A percentile compares a stretch with the other conserved stretches of the same genome.
Conservation (phyloP, 768 basidiomycete species). For the Tephrocybe sp. region DNA sequence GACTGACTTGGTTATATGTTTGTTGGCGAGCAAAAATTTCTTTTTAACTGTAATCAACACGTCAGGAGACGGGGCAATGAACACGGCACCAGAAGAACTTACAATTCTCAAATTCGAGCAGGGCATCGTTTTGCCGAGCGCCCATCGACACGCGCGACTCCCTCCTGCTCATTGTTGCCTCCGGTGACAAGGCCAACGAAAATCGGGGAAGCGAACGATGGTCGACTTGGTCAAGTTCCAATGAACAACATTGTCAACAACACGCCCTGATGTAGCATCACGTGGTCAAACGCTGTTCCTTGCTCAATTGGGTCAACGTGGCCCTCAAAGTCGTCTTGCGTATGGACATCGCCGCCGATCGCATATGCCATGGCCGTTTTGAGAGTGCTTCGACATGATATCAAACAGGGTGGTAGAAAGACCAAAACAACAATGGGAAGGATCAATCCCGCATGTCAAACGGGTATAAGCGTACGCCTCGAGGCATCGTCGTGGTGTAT, state of each 20-base stretch:
- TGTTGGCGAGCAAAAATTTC: constrained; percentile 88
- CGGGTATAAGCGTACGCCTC: constrained; percentile 1
- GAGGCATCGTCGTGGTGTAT: constrained; percentile 10
- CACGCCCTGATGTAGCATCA: constrained; percentile 20
- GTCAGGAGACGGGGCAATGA: constrained; percentile 17
- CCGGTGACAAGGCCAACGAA: constrained; percentile 22
- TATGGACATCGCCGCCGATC: constrained; percentile 5
- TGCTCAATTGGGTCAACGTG: constrained; percentile 12
- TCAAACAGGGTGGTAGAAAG: constrained; percentile 6
- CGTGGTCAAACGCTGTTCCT: constrained; percentile 15
- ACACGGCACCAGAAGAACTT: constrained; percentile 29
- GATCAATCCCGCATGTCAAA: constrained; percentile 4
- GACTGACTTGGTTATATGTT: constrained; percentile 84
- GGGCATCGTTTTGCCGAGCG: constrained; percentile 71
- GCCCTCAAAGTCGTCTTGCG: constrained; percentile 3
- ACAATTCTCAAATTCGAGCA: constrained; percentile 86
- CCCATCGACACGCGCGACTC: constrained; percentile 64
- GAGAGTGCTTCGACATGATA: constrained; percentile 4
- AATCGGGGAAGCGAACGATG: constrained; percentile 13
- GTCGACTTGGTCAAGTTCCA: constrained; percentile 13
- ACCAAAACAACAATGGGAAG: constrained; percentile 3
- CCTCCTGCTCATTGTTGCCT: constrained; percentile 51
- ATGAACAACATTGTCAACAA: constrained; percentile 13
- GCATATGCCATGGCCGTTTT: constrained; percentile 2
- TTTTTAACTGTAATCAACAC: constrained; percentile 72